phyloP scores from a whole-genome alignment of 2,329 filamentous ascomycete genomes.

The Botrytis cinerea region DNA sequence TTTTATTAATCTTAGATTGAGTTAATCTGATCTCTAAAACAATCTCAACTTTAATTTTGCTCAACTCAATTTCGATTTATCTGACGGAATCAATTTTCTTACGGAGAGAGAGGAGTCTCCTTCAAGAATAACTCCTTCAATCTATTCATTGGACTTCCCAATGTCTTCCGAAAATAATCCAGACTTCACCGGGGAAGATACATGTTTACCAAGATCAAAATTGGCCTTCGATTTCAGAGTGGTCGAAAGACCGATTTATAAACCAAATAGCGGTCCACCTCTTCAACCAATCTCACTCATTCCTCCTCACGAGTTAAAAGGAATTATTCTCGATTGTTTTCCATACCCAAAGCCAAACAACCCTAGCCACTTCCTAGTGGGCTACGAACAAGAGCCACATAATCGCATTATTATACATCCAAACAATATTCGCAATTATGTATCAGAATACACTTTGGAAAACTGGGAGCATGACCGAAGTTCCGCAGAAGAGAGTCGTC shows the following conservation, averaged over 20 bases:
- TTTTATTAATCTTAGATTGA: neutral
- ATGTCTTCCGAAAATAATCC: slow-evolving; percentile 8
- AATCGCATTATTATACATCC: slow-evolving; percentile 56
- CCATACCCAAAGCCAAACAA: slow-evolving; percentile 45
- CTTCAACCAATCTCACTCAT: slow-evolving; percentile 51
- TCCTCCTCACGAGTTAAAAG: slow-evolving; percentile 53
- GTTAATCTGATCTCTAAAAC: slow-evolving; percentile 13
- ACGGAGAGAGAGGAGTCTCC: neutral
- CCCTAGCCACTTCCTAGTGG: slow-evolving; percentile 35
- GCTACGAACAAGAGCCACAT: slow-evolving; percentile 38
- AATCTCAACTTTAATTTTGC: slow-evolving; percentile 9
- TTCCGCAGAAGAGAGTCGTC: slow-evolving; percentile 19
- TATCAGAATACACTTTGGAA: slow-evolving; percentile 58
- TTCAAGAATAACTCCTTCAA: neutral
- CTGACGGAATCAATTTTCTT: neutral
- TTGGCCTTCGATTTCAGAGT: slow-evolving; percentile 38
- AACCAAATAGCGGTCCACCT: slow-evolving; percentile 51
- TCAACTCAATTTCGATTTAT: slow-evolving; percentile 6
- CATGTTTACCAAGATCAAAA: slow-evolving; percentile 13
- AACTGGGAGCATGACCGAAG: slow-evolving; percentile 53
- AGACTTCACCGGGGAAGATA: slow-evolving; percentile 14
- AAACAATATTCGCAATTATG: slow-evolving; percentile 55
- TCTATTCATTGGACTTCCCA: neutral
- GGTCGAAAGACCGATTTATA: slow-evolving; percentile 44
- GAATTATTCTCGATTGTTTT: slow-evolving; percentile 56